Conservation (phyloP, 1,284 basidiomycete genomes). For the Coniferiporia weirii region DNA sequence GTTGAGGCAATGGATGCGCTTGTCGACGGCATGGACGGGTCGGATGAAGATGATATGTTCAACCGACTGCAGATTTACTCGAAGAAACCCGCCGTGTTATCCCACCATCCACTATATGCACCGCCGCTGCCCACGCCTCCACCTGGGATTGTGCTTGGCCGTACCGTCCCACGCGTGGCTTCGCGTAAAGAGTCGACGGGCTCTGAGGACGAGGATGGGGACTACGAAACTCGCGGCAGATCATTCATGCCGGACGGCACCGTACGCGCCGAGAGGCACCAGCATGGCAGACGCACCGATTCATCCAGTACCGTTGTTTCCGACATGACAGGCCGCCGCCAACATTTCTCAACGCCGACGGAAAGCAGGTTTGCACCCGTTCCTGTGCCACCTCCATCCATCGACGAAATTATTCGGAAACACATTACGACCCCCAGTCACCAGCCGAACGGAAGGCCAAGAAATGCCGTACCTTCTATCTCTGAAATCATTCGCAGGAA, state of each 20-base stretch:
- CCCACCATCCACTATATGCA: slow-evolving; percentile 64
- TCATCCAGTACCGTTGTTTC: slow-evolving; percentile 9
- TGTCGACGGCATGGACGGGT: slow-evolving; percentile 78
- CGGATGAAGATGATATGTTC: slow-evolving; percentile 46
- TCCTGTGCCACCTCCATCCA: slow-evolving; percentile 14
- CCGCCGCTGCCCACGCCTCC: slow-evolving; percentile 77
- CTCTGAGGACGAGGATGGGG: slow-evolving; percentile 8
- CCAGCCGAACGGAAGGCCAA: slow-evolving; percentile 22
- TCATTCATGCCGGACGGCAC: background rate
- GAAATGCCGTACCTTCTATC: slow-evolving; percentile 63
- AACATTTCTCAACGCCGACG: background rate
- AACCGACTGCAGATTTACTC: slow-evolving; percentile 15
- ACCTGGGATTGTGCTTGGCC: slow-evolving; percentile 70
- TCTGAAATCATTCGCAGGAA: slow-evolving; percentile 78
- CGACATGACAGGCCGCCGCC: slow-evolving; percentile 6
- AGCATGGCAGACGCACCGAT: slow-evolving; percentile 7
- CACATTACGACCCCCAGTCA: slow-evolving; percentile 3
- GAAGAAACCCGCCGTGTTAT: slow-evolving; percentile 24
- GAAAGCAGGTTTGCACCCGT: background rate
- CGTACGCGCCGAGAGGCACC: slow-evolving; percentile 1
- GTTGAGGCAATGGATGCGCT: slow-evolving; percentile 82
- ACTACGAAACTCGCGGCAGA: background rate
- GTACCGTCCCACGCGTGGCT: slow-evolving; percentile 39
- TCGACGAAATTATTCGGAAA: slow-evolving; percentile 20
- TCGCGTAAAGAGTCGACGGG: slow-evolving; percentile 3